Base-by-base conservation (phyloP, 2,329 filamentous ascomycete genomes). In the Fusarium temperatum region DNA sequence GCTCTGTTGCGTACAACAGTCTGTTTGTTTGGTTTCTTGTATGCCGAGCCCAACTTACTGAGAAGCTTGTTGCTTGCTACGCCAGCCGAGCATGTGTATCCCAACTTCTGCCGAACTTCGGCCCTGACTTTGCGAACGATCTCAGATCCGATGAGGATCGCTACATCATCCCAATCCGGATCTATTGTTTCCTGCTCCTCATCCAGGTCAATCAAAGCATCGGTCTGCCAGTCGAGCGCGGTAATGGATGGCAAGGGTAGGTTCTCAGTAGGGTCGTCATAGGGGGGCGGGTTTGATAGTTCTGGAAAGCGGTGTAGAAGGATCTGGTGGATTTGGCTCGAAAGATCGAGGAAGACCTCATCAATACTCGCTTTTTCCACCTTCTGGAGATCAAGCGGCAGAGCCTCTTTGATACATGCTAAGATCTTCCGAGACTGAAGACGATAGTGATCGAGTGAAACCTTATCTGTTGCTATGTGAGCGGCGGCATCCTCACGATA, bases 161-260 rank as follows among this genome's bases (percentile, higher is more conserved):
- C 93, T 74, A 98, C 88, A 84, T 99, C 96, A 81, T 99, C 96
- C 96, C 96, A 99, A 83, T 99, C 96, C 2, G 94, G 94, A 78
- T 97, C 93, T 75, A 92, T 88, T 26, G 92, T 89, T 81, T 97
- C 95, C 17, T 89, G 89, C 69, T 95, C 89, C 30, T 90, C 87
- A 74, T 96, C 91, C 55, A 98, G 85, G 79, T 95, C 94, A 22
- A 97, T 87, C 63, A 97, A 84, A n/a, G 91, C 92, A 83, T 98
- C 94, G 1, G 92, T 89, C 70, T 92, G 86, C 95, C 95, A 98
- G 80, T 97, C 92, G 24, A 98, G 83, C 2, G 91, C 93, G 4
- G 92, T 92, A 28, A 86, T 77, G 8, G 87, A 82, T 1, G 95
- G 95, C 38, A 90, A 85, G 8, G 95, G 95, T 26, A 98, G 83